phyloP scores from a whole-genome alignment of 768 basidiomycete genomes.

The Mycena polygramma region DNA sequence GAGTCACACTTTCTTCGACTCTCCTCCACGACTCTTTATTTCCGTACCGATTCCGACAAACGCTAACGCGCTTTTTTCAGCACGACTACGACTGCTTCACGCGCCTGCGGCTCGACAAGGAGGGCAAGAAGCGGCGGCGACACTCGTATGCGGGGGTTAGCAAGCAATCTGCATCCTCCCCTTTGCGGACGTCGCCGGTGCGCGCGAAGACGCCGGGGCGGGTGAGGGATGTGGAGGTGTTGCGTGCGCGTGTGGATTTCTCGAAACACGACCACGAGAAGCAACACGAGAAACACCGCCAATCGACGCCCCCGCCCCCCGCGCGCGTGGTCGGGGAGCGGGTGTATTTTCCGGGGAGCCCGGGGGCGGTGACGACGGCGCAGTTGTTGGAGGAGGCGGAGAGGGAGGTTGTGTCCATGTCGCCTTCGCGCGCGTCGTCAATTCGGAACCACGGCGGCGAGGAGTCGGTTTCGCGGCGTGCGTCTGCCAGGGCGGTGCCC shows the following conservation, averaged over 20 bases:
- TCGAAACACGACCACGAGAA: too few species aligned
- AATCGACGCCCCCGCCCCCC: slow-evolving; percentile 21
- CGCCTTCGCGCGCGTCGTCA: too few species aligned
- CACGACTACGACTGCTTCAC: slow-evolving; percentile 91
- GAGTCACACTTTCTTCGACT: too few species aligned
- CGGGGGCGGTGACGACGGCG: slow-evolving; percentile 61
- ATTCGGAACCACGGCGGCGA: not conserved
- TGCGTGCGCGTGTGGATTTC: not conserved
- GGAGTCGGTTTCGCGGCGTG: not conserved
- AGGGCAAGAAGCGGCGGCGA: slow-evolving; percentile 43
- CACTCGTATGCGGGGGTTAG: slow-evolving; percentile 45
- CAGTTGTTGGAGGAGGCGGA: slow-evolving; percentile 73
- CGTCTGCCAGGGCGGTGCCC: slow-evolving; percentile 6
- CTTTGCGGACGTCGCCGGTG: not conserved
- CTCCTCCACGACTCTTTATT: too few species aligned
- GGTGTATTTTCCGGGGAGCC: slow-evolving; percentile 69
- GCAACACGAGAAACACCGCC: slow-evolving; percentile 8
- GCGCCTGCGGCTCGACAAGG: slow-evolving; percentile 41
- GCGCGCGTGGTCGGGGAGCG: slow-evolving; percentile 62
- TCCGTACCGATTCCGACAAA: too few species aligned
- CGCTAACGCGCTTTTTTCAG: slow-evolving; percentile 48
- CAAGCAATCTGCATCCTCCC: slow-evolving; percentile 11
- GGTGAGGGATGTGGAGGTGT: slow-evolving; percentile 27
- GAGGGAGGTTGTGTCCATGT: slow-evolving; percentile 50
- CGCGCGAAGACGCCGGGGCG: too few species aligned